phyloP scores from a whole-genome alignment of 208 protist species.

The Trypanosoma lewisi region DNA sequence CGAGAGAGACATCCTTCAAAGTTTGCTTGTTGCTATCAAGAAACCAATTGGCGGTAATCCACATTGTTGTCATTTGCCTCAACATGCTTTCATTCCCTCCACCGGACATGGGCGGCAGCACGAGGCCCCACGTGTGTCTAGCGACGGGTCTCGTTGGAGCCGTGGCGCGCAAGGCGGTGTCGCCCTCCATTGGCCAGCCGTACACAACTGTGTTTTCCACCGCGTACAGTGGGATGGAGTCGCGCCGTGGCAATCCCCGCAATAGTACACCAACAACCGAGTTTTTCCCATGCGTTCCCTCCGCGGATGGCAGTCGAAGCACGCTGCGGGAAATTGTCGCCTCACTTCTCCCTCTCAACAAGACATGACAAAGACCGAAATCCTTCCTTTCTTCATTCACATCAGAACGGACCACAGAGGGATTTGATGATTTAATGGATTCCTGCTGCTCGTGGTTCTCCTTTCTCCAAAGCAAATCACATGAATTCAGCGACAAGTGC shows the following conservation, averaged over 20 bases:
- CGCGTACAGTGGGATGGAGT: slow-evolving; percentile 22
- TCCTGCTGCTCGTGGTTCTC: neutral
- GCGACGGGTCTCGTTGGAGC: too few species aligned
- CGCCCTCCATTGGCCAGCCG: neutral
- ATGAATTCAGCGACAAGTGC: slow-evolving; percentile 11
- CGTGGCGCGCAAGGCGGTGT: neutral
- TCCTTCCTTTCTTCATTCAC: neutral
- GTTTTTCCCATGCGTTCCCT: neutral
- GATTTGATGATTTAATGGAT: neutral
- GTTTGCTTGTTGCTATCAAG: slow-evolving; percentile 1
- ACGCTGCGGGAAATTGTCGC: slow-evolving; percentile 19
- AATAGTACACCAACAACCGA: slow-evolving; percentile 16
- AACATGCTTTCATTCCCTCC: neutral
- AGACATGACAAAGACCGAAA: slow-evolving; percentile 14
- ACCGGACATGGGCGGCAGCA: slow-evolving; percentile 7
- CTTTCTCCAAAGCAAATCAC: slow-evolving; percentile 21
- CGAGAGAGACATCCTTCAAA: neutral
- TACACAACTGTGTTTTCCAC: slow-evolving; percentile 25
- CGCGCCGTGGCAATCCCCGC: neutral
- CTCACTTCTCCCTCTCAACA: slow-evolving; percentile 18
- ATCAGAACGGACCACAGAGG: neutral
- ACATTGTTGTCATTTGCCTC: slow-evolving; percentile 14
- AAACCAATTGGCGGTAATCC: slow-evolving; percentile 21
- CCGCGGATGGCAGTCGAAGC: slow-evolving; percentile 11
- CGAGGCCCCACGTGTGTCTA: slow-evolving; percentile 12